A percentile compares a stretch with the other conserved stretches of the same genome.
phyloP scores from a whole-genome alignment of 805 yeast species.

The Metschnikowia santaceciliae region DNA sequence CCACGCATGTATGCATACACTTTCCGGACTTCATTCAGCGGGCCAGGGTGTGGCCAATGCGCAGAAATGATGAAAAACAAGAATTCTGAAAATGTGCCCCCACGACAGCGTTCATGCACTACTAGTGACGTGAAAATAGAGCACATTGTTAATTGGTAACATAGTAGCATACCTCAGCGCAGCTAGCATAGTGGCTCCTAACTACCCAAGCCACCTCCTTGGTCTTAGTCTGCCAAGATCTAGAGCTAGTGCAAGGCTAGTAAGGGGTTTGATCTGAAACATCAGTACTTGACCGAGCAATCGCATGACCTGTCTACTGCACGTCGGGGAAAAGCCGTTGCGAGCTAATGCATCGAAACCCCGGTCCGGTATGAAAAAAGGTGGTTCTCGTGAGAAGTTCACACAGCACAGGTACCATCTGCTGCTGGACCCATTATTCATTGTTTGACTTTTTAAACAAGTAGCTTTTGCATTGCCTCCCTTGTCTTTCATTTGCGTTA shows the following conservation, averaged over 20 bases:
- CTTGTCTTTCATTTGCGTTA: neutral
- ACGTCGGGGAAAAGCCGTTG: conserved; percentile 3
- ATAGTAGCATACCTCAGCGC: neutral
- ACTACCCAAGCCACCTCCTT: neutral
- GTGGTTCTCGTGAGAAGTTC: neutral
- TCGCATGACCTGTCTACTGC: neutral
- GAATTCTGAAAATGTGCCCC: neutral
- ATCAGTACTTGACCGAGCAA: neutral
- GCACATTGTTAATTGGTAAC: neutral
- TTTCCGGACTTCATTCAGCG: neutral
- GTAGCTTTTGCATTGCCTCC: neutral
- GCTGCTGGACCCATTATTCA: neutral
- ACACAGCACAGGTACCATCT: neutral
- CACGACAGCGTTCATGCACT: neutral
- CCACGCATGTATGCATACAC: neutral
- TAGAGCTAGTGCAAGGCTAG: neutral
- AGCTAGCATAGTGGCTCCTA: neutral
- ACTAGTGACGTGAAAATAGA: neutral
- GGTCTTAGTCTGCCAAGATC: neutral
- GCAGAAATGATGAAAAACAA: neutral
- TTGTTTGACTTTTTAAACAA: neutral
- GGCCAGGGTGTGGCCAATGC: neutral
- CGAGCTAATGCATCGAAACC: conserved; percentile 5
- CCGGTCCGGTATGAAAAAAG: neutral
- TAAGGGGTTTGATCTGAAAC: neutral